A percentile compares a stretch with the other conserved stretches of the same genome.
Evolutionary conservation across 352 stramenopile species (phyloP).

Genomic region (Globisporangium middletonii): DNA sequence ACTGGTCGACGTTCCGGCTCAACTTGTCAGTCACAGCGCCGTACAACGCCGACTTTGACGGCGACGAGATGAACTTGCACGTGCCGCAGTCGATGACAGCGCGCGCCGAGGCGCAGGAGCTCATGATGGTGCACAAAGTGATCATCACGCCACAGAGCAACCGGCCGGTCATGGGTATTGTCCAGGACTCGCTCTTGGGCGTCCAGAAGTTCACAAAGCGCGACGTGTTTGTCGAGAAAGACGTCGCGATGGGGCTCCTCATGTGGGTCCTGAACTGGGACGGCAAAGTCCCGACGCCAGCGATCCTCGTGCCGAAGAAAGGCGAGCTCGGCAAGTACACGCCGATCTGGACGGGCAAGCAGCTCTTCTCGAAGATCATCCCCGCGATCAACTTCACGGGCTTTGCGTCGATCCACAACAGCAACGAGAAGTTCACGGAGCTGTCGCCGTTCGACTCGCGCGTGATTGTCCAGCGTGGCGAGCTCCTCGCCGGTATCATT

Average conservation of each 20-base stretch:
- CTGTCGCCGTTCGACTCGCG: conserved; percentile 95
- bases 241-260: conserved; percentile 97
- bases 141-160: conserved; percentile 99
- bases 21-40: conserved; percentile 97
- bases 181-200: conserved; percentile 95
- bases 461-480: conserved; percentile 97
- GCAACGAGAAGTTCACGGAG: conserved; percentile 83
- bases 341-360: conserved; percentile 97
- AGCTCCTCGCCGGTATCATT: conserved; percentile 97
- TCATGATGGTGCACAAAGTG: conserved; percentile 99
- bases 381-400: conserved; percentile 95
- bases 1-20: conserved; percentile 99
- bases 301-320: conserved; percentile 95
- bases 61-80: conserved; percentile 99
- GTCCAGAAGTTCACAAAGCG: conserved; percentile 98
- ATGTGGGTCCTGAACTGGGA: conserved; percentile 98
- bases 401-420: conserved; percentile 94
- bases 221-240: conserved; percentile 97
- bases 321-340: conserved; percentile 79
- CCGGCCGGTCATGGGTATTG: conserved; percentile 99
- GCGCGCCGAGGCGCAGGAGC: conserved; percentile 94
- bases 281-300: conserved; percentile 94
- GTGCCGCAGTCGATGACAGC: conserved; percentile 97
- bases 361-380: conserved; percentile 96
- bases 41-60: conserved; percentile 99